Base-by-base conservation (phyloP, 805 yeast species). In the Candida montana region DNA sequence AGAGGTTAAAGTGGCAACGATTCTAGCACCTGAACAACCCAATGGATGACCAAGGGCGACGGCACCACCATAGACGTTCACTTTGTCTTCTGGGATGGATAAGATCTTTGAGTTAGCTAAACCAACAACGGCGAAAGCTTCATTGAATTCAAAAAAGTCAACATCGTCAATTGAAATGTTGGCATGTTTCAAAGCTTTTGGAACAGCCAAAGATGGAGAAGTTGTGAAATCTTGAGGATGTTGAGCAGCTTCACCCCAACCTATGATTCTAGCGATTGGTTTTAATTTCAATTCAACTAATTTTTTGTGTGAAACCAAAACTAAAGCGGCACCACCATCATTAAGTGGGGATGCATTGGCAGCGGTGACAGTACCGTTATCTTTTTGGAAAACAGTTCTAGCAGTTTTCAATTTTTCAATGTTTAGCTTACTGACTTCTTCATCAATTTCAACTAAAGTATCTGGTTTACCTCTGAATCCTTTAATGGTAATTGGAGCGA, bases 171-270 rank as follows among this genome's bases (percentile, higher is more conserved):
- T 57, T 12, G 73, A 45, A 37, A 90, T 57, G 38, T 79, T 75
- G 32, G 97, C 95, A 58, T 82, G 93, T 67, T 87, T 83, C 58
- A 93, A 73, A 31, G 97, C 98, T 74, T 90, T 91, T 68, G 96
- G 96, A 55, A 91, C 80, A 40, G 99, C 96, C 60, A 89, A 72
- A 28, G 96, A 69, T 51, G 99, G 99, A 24, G 98, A 89, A 67
- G 93, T 84, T 41, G 99, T 91, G 75, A 93, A 93, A 69, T 90
- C 95, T 55, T 83, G 76, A 51, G 99, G 99, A 33, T 80, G 79
- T 64, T 88, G 90, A 43, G 95, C 99, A 58, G 98, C 98, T 64
- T 93, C 99, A 67, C 95, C 99, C 95, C 96, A 91, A 47, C 96
- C 95, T 40, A 76, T 62, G 56, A 93, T 82, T 64, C 80, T 79